Percentiles rank a stretch among this genome's conserved stretches.
Conservation (phyloP, 257 asterid genomes). For the Solanum appendiculatum region DNA sequence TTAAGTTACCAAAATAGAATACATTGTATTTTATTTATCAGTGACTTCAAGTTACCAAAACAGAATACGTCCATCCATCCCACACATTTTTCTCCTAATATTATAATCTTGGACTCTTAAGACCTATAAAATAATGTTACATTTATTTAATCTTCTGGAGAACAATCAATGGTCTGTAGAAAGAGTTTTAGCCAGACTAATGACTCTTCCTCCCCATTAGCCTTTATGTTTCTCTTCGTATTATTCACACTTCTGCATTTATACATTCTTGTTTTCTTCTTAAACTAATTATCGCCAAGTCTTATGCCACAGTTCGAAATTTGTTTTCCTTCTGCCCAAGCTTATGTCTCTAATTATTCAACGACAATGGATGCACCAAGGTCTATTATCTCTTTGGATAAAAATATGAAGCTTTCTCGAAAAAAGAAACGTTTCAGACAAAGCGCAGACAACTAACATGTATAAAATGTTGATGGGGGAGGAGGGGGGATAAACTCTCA, state of each 20-base stretch:
- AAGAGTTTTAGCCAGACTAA: neutral
- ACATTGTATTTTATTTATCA: neutral
- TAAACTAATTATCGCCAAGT: neutral
- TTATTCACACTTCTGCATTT: neutral
- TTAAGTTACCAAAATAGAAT: neutral
- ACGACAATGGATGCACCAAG: neutral
- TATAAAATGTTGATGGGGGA: neutral
- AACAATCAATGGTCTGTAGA: neutral
- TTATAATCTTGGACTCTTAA: neutral
- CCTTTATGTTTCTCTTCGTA: neutral
- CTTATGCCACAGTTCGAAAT: neutral
- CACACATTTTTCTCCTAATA: neutral
- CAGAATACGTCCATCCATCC: neutral
- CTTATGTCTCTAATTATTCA: neutral
- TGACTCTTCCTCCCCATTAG: neutral
- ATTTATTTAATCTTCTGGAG: neutral
- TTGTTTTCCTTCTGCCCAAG: neutral
- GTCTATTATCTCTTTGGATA: neutral
- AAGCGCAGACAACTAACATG: neutral
- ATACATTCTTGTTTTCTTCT: neutral
- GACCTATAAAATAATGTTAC: neutral
- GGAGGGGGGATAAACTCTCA: neutral
- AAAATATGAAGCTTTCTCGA: neutral
- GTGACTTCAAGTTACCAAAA: neutral
- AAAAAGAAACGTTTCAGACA: neutral